Conservation (phyloP, 2,329 filamentous ascomycete genomes). For the Nothomitra cinnamomea region DNA sequence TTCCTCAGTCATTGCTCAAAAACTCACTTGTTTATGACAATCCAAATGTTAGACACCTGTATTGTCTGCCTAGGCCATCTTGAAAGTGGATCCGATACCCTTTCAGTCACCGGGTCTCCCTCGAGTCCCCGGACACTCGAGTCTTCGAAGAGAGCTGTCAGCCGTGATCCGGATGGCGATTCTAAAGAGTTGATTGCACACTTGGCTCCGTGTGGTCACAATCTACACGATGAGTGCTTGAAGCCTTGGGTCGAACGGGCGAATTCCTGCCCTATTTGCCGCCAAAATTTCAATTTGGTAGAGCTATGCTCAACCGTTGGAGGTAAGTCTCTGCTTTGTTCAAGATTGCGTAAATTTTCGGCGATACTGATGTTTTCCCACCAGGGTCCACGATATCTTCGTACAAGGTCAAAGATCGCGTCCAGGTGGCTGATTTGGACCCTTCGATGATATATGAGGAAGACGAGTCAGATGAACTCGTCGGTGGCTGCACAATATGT, state of each 20-base stretch:
- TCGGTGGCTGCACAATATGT: conserved; percentile 70
- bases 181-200: conserved; percentile 38
- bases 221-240: conserved; percentile 82
- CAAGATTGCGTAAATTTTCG: conserved; percentile 5
- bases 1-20: neutral
- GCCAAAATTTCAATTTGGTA: conserved; percentile 78
- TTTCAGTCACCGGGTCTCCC: conserved; percentile 3
- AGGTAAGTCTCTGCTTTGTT: conserved; percentile 39
- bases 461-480: conserved; percentile 44
- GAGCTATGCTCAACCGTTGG: conserved; percentile 65
- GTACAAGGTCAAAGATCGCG: conserved; percentile 34
- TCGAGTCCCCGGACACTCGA: neutral
- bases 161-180: conserved; percentile 21
- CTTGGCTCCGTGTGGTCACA: conserved; percentile 65
- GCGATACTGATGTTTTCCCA: neutral
- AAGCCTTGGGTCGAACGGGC: conserved; percentile 91
- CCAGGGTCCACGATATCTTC: conserved; percentile 38
- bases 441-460: conserved; percentile 62
- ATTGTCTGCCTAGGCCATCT: conserved; percentile 58
- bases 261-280: conserved; percentile 95
- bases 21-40: conserved; percentile 1
- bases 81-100: conserved; percentile 27
- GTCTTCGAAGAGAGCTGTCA: neutral
- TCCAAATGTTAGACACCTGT: conserved; percentile 46
- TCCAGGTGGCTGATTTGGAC: conserved; percentile 76